Percentiles rank a stretch among this genome's conserved stretches.
Conservation (phyloP, 306 rosid species). For the Lathyrus tuberosus region DNA sequence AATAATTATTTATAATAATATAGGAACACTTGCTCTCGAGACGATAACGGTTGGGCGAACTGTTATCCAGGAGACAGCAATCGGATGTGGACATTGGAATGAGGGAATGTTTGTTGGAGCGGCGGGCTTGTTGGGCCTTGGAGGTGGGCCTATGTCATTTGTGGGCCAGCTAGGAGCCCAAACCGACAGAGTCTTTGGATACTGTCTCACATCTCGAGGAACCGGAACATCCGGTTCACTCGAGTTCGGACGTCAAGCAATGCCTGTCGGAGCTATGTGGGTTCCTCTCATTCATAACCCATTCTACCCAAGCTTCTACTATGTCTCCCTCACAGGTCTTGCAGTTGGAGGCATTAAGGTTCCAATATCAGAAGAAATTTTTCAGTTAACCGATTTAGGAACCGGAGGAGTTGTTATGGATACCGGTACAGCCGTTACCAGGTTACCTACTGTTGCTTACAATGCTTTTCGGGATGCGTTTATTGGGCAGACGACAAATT, state of each 20-base stretch:
- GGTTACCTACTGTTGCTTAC: constrained; percentile 70
- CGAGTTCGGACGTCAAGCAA: constrained; percentile 75
- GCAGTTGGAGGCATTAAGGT: constrained; percentile 78
- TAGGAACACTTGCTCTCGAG: constrained; percentile 73
- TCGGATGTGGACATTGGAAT: constrained; percentile 90
- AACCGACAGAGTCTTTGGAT: constrained; percentile 73
- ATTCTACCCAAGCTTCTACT: constrained; percentile 73
- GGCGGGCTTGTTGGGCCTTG: constrained; percentile 82
- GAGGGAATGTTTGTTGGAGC: constrained; percentile 92
- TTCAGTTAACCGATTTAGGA: constrained; percentile 55
- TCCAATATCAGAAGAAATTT: constrained; percentile 55
- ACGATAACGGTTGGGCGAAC: constrained; percentile 71
- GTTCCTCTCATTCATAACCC: constrained; percentile 73
- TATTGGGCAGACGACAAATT: constrained; percentile 60
- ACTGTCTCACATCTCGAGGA: constrained; percentile 73
- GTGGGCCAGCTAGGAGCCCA: constrained; percentile 86
- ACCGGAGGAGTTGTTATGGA: constrained; percentile 89
- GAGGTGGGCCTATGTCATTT: constrained; percentile 84
- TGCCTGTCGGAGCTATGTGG: constrained; percentile 85
- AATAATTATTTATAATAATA: too few species aligned
- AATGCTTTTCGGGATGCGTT: constrained; percentile 64
- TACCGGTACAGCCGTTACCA: constrained; percentile 88
- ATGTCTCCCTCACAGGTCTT: constrained; percentile 70
- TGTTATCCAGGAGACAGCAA: constrained; percentile 63
- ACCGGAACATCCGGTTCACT: constrained; percentile 55